Base-by-base conservation (phyloP, 495 filamentous ascomycete species). In the Oidiodendron maius region DNA sequence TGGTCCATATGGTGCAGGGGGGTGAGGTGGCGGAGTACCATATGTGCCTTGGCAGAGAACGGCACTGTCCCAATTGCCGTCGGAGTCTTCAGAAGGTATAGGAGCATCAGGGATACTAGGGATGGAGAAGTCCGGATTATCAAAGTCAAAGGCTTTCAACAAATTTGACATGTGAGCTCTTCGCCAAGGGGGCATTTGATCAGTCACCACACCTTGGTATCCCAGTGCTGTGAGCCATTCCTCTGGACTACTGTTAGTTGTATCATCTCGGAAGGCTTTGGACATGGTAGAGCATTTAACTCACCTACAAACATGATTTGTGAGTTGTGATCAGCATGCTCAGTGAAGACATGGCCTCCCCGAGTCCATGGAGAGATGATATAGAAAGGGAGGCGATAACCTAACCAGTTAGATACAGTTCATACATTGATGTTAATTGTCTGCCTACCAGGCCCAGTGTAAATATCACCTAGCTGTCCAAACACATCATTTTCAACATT, bases 361-460 rank as follows among this genome's bases (percentile, higher is more conserved):
- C 75, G 71, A 22, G 75, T 77, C 74, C 74, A 78, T 0, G 75
- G 75, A 0, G 74, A 77, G 46, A 78, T 61, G 56, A 78, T 75
- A 58, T 71, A 71, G 53, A 77, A 75, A 0, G 75, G 75, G 5
- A 77, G 64, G 10, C 75, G 69, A 53, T 72, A 68, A 5, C 71
- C 69, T 35, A n/a, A n/a, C n/a, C n/a, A n/a, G n/a, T n/a, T n/a
- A n/a, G n/a, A n/a, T n/a, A n/a, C n/a, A n/a, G n/a, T n/a, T n/a
- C n/a, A n/a, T n/a, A n/a, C n/a, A n/a, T n/a, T n/a, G n/a, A n/a
- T n/a, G n/a, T n/a, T n/a, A n/a, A n/a, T n/a, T n/a, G n/a, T n/a
- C 71, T 23, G 42, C 10, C 22, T 50, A 57, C 54, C 54, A 24
- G 55, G 55, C 1, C 55, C 55, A 6, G 44, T 43, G 28, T 26